Conservation (phyloP, 495 filamentous ascomycete genomes). For the Aspergillus avenaceus region DNA sequence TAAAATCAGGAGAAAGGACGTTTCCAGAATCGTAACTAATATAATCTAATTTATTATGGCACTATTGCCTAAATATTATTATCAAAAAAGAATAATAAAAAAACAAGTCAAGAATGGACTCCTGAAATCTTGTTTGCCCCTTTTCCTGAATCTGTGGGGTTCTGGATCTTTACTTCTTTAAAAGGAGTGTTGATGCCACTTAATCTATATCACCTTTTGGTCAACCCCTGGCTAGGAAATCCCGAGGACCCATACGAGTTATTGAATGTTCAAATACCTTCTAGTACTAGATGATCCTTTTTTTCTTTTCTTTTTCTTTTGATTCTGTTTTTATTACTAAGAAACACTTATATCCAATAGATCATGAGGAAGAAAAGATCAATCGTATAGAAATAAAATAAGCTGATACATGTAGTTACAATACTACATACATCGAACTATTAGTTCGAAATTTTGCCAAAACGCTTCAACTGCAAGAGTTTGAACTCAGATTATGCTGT, state of each 20-base stretch:
- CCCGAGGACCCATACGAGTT: too few relatives aligned
- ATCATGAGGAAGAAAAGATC: background rate
- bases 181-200: background rate
- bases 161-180: background rate
- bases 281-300: too few relatives aligned
- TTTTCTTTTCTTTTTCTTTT: too few relatives aligned
- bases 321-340: too few relatives aligned
- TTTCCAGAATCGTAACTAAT: background rate
- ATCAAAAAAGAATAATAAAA: background rate
- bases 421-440: conserved; percentile 10
- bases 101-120: background rate
- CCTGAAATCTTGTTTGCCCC: conserved; percentile 11
- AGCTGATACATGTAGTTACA: conserved; percentile 4
- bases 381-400: background rate
- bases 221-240: background rate
- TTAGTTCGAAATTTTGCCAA: background rate
- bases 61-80: background rate
- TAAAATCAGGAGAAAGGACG: background rate
- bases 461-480: background rate
- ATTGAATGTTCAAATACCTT: background rate
- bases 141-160: conserved; percentile 5
- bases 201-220: background rate
- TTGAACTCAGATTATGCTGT: background rate
- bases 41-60: conserved; percentile 5
- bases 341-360: background rate